phyloP scores from a whole-genome alignment of 805 yeast species.

The Candida nitratophila region DNA sequence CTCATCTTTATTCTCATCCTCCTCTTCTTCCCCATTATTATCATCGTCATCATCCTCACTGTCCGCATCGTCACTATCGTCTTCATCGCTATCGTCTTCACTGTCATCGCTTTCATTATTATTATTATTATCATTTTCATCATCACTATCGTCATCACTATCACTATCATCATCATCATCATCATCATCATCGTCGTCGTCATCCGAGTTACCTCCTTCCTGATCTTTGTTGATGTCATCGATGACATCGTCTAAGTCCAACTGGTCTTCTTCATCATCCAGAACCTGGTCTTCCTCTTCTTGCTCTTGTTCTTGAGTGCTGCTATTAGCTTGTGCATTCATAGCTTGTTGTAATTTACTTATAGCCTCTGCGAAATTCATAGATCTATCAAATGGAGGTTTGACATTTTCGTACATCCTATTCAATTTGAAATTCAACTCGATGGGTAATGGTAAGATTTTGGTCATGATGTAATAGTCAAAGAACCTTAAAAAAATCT shows the following conservation, averaged over 20 bases:
- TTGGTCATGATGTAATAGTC: constrained; percentile 69
- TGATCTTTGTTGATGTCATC: constrained; percentile 13
- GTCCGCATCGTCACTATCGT: constrained; percentile 33
- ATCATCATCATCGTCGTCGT: constrained; percentile 13
- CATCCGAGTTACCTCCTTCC: no score
- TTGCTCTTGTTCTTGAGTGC: constrained; percentile 13
- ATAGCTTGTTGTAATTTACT: constrained; percentile 28
- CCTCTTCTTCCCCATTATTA: constrained; percentile 10
- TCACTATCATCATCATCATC: constrained; percentile 16
- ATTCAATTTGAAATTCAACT: constrained; percentile 44
- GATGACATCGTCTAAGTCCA: constrained; percentile 11
- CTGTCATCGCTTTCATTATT: constrained; percentile 10
- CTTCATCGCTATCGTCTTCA: constrained; percentile 15
- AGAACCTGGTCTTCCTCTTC: constrained; percentile 25
- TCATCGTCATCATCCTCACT: constrained; percentile 41
- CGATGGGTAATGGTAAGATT: constrained; percentile 54
- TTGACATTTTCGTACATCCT: constrained; percentile 31
- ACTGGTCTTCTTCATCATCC: constrained; percentile 26
- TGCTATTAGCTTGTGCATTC: no score
- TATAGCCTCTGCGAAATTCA: constrained; percentile 36
- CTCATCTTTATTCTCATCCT: constrained; percentile 35
- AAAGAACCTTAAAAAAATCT: constrained; percentile 46
- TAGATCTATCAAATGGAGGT: constrained; percentile 29
- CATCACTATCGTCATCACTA: constrained; percentile 15
- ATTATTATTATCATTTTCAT: constrained; percentile 16